Base-by-base conservation (phyloP, 345 rosid species). In the Abelmoschus esculentus region DNA sequence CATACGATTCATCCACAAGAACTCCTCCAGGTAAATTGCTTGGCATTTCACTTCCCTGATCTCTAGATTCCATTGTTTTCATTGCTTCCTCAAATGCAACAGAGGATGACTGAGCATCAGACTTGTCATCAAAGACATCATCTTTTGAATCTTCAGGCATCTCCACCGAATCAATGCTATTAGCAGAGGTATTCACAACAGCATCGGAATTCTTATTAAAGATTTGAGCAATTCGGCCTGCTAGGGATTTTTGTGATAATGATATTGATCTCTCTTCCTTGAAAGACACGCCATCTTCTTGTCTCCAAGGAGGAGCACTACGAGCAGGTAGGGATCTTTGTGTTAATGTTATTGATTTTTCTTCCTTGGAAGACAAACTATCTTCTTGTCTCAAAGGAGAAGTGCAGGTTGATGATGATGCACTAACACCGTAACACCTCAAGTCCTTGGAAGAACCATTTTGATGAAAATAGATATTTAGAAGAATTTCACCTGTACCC, bases 21-120 rank as follows among this genome's bases (percentile, higher is more conserved):
- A 91, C 79, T 72, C 99, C 99, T 57, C 97, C 99, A 1, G 96
- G 77, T 77, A 95, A 82, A 84, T 82, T 83, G 74, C 85, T 67
- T 12, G 96, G 96, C 67, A 70, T 47, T 75, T 91, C 99, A 72
- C 65, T 76, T 65, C 75, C 93, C 63, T 76, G 83, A 78, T 89
- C 96, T 75, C 76, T 87, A 5, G 90, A 79, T 81, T 87, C 90
- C 88, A 88, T 71, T 7, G 56, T 72, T 76, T 82, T 89, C 78
- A 91, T 77, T 4, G 79, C 62, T 75, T 91, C 91, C 76, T 83
- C 88, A 72, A 91, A 93, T 44, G 84, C 81, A 75, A 34, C 77
- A 60, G 84, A 72, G 62, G 87, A 74, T 31, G 84, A 82, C 54
- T 78, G 84, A 63, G 85, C 91, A 74, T 81, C 90, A 22, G 78